Conservation (phyloP, 768 basidiomycete genomes). For the Leccinum longicurvipes region DNA sequence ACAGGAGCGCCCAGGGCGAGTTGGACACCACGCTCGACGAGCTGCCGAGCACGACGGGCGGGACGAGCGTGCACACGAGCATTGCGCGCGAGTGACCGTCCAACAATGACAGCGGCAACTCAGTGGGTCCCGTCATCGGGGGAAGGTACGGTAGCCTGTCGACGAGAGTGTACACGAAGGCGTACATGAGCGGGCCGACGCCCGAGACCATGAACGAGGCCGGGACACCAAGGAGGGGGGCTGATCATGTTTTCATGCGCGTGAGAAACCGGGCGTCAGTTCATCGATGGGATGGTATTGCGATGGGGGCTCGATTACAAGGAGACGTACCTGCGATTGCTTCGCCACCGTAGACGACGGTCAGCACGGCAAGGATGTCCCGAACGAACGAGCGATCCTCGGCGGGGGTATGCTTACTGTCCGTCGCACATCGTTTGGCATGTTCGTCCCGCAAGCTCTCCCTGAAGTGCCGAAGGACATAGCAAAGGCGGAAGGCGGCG, state of each 20-base stretch:
- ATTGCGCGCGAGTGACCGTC: slow-evolving; percentile 80
- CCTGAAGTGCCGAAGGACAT: slow-evolving; percentile 64
- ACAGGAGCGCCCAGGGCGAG: slow-evolving; percentile 75
- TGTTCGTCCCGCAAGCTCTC: slow-evolving; percentile 48
- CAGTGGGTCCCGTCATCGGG: slow-evolving; percentile 50
- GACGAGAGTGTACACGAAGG: slow-evolving; percentile 56
- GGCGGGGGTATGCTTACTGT: slow-evolving; percentile 31
- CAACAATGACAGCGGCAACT: slow-evolving; percentile 68
- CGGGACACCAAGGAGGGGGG: slow-evolving; percentile 58
- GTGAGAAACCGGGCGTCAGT: too few species aligned
- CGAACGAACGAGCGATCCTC: slow-evolving; percentile 58
- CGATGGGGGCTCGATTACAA: neutral
- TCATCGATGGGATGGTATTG: neutral
- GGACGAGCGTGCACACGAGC: slow-evolving; percentile 74
- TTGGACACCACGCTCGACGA: slow-evolving; percentile 46
- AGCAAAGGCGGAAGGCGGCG: slow-evolving; percentile 66
- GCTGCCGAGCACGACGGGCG: slow-evolving; percentile 60
- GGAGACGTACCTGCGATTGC: slow-evolving; percentile 50
- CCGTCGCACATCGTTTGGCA: slow-evolving; percentile 31
- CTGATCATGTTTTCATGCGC: slow-evolving; percentile 33
- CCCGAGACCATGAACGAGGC: slow-evolving; percentile 83
- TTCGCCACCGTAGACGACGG: slow-evolving; percentile 80
- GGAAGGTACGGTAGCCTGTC: slow-evolving; percentile 50
- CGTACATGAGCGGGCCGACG: slow-evolving; percentile 59
- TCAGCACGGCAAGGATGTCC: slow-evolving; percentile 52